Conservation (phyloP, 2,329 filamentous ascomycete species). For the Penicillium sclerotiorum region DNA sequence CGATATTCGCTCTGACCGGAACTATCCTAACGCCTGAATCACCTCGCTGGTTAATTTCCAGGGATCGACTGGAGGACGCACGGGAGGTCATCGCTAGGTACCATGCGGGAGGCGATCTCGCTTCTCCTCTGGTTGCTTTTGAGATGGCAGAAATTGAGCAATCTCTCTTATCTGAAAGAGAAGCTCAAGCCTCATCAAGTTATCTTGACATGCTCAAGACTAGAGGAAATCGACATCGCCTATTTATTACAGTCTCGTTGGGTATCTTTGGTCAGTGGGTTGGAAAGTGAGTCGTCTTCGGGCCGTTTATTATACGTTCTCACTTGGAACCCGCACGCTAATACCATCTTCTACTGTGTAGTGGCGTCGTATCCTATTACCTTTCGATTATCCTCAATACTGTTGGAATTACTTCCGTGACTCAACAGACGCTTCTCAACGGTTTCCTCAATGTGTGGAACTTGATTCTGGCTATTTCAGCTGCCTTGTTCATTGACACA, state of each 20-base stretch:
- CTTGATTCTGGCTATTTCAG: constrained; percentile 21
- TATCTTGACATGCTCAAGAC: constrained; percentile 22
- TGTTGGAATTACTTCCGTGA: constrained; percentile 36
- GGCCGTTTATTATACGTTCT: too few species aligned
- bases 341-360: too few species aligned
- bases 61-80: neutral
- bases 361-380: constrained; percentile 45
- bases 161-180: neutral
- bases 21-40: neutral
- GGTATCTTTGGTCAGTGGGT: constrained; percentile 63
- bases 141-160: neutral
- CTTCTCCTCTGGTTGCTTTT: neutral
- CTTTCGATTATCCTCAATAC: constrained; percentile 39
- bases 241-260: constrained; percentile 56
- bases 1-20: neutral
- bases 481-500: constrained; percentile 21
- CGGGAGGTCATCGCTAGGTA: neutral
- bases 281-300: constrained; percentile 53
- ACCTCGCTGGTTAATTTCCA: neutral
- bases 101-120: neutral
- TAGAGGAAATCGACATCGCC: constrained; percentile 57
- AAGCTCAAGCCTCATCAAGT: neutral
- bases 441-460: constrained; percentile 29
- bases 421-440: constrained; percentile 39
- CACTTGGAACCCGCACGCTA: too few species aligned